Conservation (phyloP, 345 rosid genomes). For the Passiflora organensis region DNA sequence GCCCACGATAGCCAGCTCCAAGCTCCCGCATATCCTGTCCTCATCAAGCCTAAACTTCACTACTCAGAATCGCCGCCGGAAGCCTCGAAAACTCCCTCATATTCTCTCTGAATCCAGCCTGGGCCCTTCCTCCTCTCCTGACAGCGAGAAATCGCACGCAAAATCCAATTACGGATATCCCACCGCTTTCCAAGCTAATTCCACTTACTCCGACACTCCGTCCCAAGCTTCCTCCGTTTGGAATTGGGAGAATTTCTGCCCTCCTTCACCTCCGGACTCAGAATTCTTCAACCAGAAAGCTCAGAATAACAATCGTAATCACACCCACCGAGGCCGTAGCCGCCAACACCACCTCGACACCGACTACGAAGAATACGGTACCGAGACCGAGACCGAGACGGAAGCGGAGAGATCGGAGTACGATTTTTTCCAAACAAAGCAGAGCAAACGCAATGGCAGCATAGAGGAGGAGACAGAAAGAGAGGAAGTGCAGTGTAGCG, state of each 20-base stretch:
- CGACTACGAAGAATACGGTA: constrained; percentile 15
- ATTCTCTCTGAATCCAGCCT: constrained; percentile 88
- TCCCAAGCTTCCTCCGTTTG: constrained; percentile 90
- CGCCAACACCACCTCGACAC: constrained; percentile 22
- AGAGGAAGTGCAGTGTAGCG: constrained; percentile 97
- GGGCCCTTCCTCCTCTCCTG: constrained; percentile 66
- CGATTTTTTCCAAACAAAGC: constrained; percentile 42
- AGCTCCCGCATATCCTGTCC: constrained; percentile 48
- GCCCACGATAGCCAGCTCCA: constrained; percentile 46
- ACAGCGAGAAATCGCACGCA: constrained; percentile 47
- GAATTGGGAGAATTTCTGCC: constrained; percentile 96
- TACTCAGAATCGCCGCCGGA: constrained; percentile 25
- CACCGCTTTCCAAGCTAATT: constrained; percentile 60
- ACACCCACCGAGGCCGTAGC: constrained; percentile 7
- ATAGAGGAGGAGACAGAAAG: constrained; percentile 62
- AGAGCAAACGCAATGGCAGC: constrained; percentile 3
- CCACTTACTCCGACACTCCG: constrained; percentile 65
- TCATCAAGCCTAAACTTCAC: constrained; percentile 28
- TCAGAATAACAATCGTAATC: constrained; percentile 27
- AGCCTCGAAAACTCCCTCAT: constrained; percentile 67
- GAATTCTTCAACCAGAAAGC: constrained; percentile 57
- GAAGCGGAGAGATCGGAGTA: constrained; percentile 65
- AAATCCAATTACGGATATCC: constrained; percentile 42
- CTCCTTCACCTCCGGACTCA: constrained; percentile 95
- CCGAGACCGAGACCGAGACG: constrained; percentile 18